phyloP scores from a whole-genome alignment of 2,329 filamentous ascomycete species.

The Leptographium wingfieldii region DNA sequence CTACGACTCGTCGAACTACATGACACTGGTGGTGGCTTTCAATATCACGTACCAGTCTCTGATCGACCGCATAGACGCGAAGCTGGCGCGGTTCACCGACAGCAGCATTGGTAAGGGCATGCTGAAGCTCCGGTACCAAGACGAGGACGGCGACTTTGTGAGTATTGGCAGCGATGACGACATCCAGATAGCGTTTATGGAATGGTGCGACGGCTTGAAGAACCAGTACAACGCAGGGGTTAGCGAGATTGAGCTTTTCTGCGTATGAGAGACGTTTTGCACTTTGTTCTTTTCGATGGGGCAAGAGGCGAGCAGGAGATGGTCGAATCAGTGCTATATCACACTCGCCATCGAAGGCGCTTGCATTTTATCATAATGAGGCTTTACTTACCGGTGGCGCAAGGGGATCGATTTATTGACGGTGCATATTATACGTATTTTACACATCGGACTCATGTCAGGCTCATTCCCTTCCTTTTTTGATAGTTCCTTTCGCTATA shows the following conservation, averaged over 20 bases:
- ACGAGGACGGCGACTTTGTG: constrained; percentile 86
- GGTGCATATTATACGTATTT: neutral
- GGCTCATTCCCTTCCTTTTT: no score
- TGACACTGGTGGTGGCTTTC: constrained; percentile 90
- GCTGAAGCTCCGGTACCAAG: constrained; percentile 78
- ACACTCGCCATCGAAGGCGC: neutral
- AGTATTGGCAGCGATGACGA: constrained; percentile 93
- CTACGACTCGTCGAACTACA: constrained; percentile 72
- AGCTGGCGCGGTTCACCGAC: constrained; percentile 74
- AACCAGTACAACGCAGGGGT: constrained; percentile 53
- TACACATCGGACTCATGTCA: neutral
- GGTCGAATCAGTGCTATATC: neutral
- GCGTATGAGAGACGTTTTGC: constrained; percentile 34
- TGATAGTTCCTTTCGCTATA: no score
- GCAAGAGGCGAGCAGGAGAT: neutral
- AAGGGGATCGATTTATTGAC: neutral
- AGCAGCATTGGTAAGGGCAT: constrained; percentile 73
- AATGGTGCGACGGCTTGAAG: constrained; percentile 65
- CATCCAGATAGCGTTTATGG: constrained; percentile 88
- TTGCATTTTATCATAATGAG: neutral
- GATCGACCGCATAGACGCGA: constrained; percentile 91
- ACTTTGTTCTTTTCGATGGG: neutral
- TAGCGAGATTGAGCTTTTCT: constrained; percentile 84
- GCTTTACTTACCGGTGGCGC: neutral
- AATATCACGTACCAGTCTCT: constrained; percentile 91